Evolutionary conservation across 2,329 filamentous ascomycete genomes (phyloP), one percentile per base, ranked within the genome.

Genomic region (Fusarium graminum): DNA sequence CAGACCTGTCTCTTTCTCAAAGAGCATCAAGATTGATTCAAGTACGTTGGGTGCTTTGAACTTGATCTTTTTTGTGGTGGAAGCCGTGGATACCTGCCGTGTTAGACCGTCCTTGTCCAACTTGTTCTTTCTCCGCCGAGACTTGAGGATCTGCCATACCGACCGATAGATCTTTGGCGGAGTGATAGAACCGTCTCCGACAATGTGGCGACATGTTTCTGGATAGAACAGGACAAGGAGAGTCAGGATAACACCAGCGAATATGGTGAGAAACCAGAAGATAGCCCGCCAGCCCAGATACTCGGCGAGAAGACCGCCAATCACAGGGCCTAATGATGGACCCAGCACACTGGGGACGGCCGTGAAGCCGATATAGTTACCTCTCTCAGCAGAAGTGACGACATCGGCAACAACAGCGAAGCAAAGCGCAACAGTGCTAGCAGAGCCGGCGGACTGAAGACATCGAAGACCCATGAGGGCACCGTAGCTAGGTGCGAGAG

Each of bases 371-470:
- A 90, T 82, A 67, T 87, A 88, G 36, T 82, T 78, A 4, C 88
- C 88, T 59, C 90, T 79, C 71, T 92, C 88, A 1, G 83, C 83
- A 3, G 84, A 84, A 0, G 87, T 89, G 12, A 85, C 80, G 8
- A 90, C 79, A 71, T 92, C 90, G 1, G 86, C 86, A 2, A 92
- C 82, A 1, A 91, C 84, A 0, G 85, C 89, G 28, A 76, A 77
- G 28, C 78, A 79, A 4, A 92, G 78, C 0, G 88, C 84, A 6
- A 90, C 80, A 0, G 87, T 90, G 3, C 84, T 84, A 53, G 83
- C 86, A 39, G 83, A 87, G 0, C 88, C 87, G 1, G 83, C 81
- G 7, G 83, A 86, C 69, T 90, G 87, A 4, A 89, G 70, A 67
- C 82, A 84, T 5, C 87, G 79, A 6, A 89, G 74, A 2, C 85